A percentile compares a stretch with the other conserved stretches of the same genome.
Evolutionary conservation across 352 stramenopile genomes (phyloP).

Genomic region (Phytophthora pinifolia): DNA sequence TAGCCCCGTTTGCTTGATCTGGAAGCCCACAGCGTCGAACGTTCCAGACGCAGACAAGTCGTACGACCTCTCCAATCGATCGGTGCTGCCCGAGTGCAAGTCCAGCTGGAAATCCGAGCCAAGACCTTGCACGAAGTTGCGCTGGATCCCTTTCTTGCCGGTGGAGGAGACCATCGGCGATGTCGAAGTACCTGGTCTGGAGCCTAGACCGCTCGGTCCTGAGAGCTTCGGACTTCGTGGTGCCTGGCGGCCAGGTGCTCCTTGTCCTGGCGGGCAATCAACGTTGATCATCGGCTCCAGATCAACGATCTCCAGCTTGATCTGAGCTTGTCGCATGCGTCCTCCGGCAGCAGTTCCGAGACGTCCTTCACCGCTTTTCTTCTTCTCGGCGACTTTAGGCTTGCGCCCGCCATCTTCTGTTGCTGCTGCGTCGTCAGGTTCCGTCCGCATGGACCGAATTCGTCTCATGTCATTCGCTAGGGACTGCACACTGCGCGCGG

Average conservation of each 20-base stretch:
- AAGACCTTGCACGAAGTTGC: constrained; percentile 69
- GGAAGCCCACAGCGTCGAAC: constrained; percentile 78
- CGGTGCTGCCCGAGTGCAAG: constrained; percentile 51
- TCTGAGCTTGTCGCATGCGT: constrained; percentile 48
- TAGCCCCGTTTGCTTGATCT: constrained; percentile 84
- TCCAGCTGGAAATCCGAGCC: constrained; percentile 74
- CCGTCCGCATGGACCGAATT: constrained; percentile 60
- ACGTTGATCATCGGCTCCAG: constrained; percentile 29
- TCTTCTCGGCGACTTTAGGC: constrained; percentile 49
- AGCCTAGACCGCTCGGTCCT: constrained; percentile 12
- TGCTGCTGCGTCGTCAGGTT: constrained; percentile 18
- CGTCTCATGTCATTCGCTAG: constrained; percentile 79
- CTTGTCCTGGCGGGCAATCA: constrained; percentile 6
- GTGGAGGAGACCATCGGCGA: constrained; percentile 45
- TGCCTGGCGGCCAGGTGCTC: constrained; percentile 33
- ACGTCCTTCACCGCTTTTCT: constrained; percentile 30
- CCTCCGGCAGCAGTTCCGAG: constrained; percentile 6
- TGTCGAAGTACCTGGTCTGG: constrained; percentile 31
- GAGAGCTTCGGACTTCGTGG: constrained; percentile 51
- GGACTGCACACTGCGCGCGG: constrained; percentile 77
- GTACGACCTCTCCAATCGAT: constrained; percentile 75
- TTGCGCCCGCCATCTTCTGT: constrained; percentile 35
- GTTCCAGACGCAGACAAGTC: constrained; percentile 81
- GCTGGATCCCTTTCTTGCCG: constrained; percentile 68
- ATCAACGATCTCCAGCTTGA: constrained; percentile 76